Percentiles rank a stretch among this genome's conserved stretches.
phyloP scores from a whole-genome alignment of 176 grass and related monocot genomes.

The Oryza coarctata region DNA sequence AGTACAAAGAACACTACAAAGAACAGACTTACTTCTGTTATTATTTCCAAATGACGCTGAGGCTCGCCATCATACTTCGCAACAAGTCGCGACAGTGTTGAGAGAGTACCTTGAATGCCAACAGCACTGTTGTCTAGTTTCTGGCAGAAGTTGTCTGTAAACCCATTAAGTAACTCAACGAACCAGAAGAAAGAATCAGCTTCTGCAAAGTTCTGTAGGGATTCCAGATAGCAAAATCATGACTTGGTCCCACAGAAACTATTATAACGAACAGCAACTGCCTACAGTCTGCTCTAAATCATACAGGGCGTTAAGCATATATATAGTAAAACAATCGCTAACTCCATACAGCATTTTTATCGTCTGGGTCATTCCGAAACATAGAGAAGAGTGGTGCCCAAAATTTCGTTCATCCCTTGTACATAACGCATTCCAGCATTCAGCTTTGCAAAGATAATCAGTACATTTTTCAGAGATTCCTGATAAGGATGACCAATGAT shows the following conservation, averaged over 20 bases:
- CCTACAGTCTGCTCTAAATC: neutral
- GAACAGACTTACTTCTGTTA: conserved; percentile 60
- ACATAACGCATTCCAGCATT: conserved; percentile 94
- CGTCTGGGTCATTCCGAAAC: conserved; percentile 76
- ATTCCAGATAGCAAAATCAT: conserved; percentile 16
- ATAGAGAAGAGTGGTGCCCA: conserved; percentile 82
- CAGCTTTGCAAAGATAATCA: conserved; percentile 83
- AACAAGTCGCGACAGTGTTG: conserved; percentile 65
- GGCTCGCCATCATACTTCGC: conserved; percentile 69
- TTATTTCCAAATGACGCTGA: conserved; percentile 79
- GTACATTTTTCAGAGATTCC: conserved; percentile 66
- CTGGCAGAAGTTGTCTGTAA: conserved; percentile 93
- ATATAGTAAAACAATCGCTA: conserved; percentile 33
- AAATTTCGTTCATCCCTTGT: conserved; percentile 96
- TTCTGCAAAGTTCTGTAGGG: conserved; percentile 62
- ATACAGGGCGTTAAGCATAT: neutral
- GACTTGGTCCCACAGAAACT: neutral
- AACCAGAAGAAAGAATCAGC: conserved; percentile 95
- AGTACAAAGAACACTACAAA: neutral
- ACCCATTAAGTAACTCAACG: conserved; percentile 68
- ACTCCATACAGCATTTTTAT: conserved; percentile 85
- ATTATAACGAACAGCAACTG: neutral
- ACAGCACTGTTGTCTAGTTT: conserved; percentile 85
- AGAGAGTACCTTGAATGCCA: conserved; percentile 73
- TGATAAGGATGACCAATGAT: conserved; percentile 37